Evolutionary conservation across 805 yeast genomes (phyloP).

Genomic region (Saturnispora silvae): DNA sequence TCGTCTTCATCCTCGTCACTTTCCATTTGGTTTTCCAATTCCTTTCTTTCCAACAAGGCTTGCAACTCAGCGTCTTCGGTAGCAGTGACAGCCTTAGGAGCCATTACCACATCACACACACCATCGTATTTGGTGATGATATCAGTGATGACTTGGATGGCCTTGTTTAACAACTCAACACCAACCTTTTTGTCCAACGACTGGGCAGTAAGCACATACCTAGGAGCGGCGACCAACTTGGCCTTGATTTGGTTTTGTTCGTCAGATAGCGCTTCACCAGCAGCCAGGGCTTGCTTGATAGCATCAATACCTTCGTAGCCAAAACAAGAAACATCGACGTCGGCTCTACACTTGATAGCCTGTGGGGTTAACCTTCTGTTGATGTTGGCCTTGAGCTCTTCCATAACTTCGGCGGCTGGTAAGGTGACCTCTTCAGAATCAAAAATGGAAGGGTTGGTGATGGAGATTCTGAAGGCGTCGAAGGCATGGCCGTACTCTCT

Average conservation of each 20-base stretch:
- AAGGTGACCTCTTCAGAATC: constrained; percentile 50
- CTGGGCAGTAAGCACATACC: constrained; percentile 87
- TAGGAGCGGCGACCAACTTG: constrained; percentile 93
- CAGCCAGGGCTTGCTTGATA: constrained; percentile 75
- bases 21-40: constrained; percentile 76
- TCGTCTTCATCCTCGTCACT: constrained; percentile 53
- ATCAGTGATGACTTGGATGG: constrained; percentile 66
- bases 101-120: constrained; percentile 86
- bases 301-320: constrained; percentile 97
- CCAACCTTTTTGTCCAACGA: constrained; percentile 89
- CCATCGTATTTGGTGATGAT: constrained; percentile 72
- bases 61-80: constrained; percentile 97
- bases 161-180: constrained; percentile 63
- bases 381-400: constrained; percentile 79
- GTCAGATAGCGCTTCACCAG: constrained; percentile 77
- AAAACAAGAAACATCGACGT: constrained; percentile 94
- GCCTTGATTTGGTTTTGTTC: constrained; percentile 86
- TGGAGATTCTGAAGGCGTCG: constrained; percentile 93
- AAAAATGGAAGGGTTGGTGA: constrained; percentile 83
- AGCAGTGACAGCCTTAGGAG: constrained; percentile 98
- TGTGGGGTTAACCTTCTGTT: constrained; percentile 94
- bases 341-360: constrained; percentile 97
- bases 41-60: constrained; percentile 88
- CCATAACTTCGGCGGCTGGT: constrained; percentile 64
- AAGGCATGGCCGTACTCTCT: constrained; percentile 93